Conservation (phyloP, 805 yeast species). For the Candida sonorensis region DNA sequence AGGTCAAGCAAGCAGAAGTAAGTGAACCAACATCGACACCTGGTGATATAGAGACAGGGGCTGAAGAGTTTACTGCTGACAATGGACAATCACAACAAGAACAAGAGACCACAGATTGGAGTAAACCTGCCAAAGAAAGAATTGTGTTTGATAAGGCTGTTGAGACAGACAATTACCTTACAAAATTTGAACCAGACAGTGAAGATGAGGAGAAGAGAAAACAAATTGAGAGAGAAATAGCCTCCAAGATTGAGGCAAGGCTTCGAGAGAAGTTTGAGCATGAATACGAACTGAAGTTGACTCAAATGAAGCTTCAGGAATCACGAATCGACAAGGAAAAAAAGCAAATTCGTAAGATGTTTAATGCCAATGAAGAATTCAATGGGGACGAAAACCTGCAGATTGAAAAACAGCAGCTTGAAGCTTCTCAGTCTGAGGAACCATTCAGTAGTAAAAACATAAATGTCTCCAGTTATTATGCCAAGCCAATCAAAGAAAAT, state of each 20-base stretch:
- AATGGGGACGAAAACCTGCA: too few relatives aligned
- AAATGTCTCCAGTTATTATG: constrained; percentile 22
- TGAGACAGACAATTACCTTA: constrained; percentile 9
- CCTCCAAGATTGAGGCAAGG: constrained; percentile 8
- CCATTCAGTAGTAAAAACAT: constrained; percentile 18
- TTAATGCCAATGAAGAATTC: too few relatives aligned
- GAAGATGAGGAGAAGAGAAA: constrained; percentile 2
- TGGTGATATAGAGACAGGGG: too few relatives aligned
- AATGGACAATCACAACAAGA: too few relatives aligned
- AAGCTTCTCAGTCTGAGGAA: too few relatives aligned
- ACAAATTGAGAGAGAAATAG: constrained; percentile 9
- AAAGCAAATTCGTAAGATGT: constrained; percentile 1
- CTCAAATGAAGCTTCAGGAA: constrained; percentile 4
- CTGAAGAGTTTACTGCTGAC: too few relatives aligned
- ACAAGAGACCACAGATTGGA: too few relatives aligned
- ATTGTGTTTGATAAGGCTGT: constrained; percentile 15
- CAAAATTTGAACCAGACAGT: constrained; percentile 5
- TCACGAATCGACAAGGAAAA: constrained; percentile 2
- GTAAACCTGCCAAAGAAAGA: not conserved
- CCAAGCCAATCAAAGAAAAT: constrained; percentile 3
- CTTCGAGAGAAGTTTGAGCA: constrained; percentile 2
- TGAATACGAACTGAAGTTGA: constrained; percentile 5
- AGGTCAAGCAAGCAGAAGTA: too few relatives aligned
- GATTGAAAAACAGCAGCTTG: too few relatives aligned
- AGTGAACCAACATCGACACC: too few relatives aligned